A percentile compares a stretch with the other conserved stretches of the same genome.
Conservation (phyloP, 2,329 filamentous ascomycete species). For the Mycocentrospora acerina region DNA sequence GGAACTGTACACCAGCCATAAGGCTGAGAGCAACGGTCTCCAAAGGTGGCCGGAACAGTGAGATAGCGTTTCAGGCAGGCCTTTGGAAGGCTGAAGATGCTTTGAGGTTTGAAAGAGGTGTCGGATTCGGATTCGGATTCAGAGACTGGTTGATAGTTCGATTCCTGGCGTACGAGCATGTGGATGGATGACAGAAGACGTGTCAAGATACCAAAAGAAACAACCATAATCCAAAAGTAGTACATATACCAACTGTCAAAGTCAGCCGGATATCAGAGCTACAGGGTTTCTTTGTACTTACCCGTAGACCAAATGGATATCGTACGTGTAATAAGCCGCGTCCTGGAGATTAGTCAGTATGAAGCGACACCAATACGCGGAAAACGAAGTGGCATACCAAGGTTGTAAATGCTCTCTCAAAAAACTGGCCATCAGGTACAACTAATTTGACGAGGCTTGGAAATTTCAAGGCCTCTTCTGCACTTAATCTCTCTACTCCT, state of each 20-base stretch:
- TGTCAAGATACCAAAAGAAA: constrained; percentile 24
- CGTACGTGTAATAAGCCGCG: constrained; percentile 27
- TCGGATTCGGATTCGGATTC: background rate
- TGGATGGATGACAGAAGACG: constrained; percentile 23
- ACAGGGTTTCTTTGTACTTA: constrained; percentile 9
- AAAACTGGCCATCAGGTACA: constrained; percentile 22
- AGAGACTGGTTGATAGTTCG: constrained; percentile 5
- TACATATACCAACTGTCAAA: constrained; percentile 29
- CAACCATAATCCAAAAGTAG: constrained; percentile 34
- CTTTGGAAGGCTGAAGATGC: constrained; percentile 3
- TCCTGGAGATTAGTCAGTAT: constrained; percentile 16
- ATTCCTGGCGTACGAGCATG: constrained; percentile 6
- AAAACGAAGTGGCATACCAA: constrained; percentile 19
- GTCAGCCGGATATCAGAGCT: constrained; percentile 1
- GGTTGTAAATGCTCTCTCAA: constrained; percentile 30
- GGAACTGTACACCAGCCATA: constrained; percentile 51
- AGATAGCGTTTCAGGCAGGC: constrained; percentile 37
- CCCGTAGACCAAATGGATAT: constrained; percentile 34
- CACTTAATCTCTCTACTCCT: constrained; percentile 15
- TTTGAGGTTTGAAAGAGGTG: background rate
- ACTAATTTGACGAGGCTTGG: constrained; percentile 19
- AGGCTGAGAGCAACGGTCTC: constrained; percentile 44
- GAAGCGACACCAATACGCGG: background rate
- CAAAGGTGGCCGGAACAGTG: constrained; percentile 48
- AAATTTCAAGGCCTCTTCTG: constrained; percentile 21